These are phyloP conservation scores for Chytridium lagenaria DNA, from an alignment of 371 early-diverging fungal genomes.

Conservation along the genomic window DNA sequence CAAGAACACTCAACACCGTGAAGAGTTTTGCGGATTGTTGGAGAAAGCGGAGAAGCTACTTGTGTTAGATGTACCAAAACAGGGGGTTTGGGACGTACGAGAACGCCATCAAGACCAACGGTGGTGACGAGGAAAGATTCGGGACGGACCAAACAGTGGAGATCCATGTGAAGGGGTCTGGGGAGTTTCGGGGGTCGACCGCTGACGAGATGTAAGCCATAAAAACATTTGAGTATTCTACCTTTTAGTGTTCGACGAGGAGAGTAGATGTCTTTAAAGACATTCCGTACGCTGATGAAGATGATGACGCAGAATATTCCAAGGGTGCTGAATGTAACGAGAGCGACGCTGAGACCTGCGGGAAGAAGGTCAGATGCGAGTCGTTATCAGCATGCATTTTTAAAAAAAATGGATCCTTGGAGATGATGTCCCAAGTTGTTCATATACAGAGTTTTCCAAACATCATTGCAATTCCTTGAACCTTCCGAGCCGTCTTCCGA, in stretches of 20 bases:
- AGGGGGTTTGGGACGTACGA: too few relatives aligned
- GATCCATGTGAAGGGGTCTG: slow-evolving; percentile 50
- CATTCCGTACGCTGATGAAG: slow-evolving; percentile 50
- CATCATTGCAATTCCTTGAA: too few relatives aligned
- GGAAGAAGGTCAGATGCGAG: not conserved
- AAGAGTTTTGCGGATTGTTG: slow-evolving; percentile 48
- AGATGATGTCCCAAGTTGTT: too few relatives aligned
- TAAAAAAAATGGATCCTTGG: too few relatives aligned
- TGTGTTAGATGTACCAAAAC: not conserved
- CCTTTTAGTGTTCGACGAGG: slow-evolving; percentile 47
- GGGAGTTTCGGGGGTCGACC: slow-evolving; percentile 53
- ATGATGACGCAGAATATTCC: slow-evolving; percentile 47
- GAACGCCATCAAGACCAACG: slow-evolving; percentile 54
- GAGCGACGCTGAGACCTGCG: slow-evolving; percentile 30
- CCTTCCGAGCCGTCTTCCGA: too few relatives aligned
- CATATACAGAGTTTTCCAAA: too few relatives aligned
- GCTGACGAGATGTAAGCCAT: too few relatives aligned
- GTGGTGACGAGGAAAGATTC: slow-evolving; percentile 49
- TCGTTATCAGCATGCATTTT: not conserved
- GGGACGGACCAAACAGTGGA: slow-evolving; percentile 39
- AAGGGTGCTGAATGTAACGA: slow-evolving; percentile 45
- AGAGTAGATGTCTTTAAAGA: slow-evolving; percentile 50
- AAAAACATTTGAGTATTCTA: slow-evolving; percentile 6
- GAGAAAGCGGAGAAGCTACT: slow-evolving; percentile 53
- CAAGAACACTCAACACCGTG: slow-evolving; percentile 45